A percentile compares a stretch with the other conserved stretches of the same genome.
Evolutionary conservation across 257 asterid species (phyloP).

Genomic region (Lycium ferocissimum): DNA sequence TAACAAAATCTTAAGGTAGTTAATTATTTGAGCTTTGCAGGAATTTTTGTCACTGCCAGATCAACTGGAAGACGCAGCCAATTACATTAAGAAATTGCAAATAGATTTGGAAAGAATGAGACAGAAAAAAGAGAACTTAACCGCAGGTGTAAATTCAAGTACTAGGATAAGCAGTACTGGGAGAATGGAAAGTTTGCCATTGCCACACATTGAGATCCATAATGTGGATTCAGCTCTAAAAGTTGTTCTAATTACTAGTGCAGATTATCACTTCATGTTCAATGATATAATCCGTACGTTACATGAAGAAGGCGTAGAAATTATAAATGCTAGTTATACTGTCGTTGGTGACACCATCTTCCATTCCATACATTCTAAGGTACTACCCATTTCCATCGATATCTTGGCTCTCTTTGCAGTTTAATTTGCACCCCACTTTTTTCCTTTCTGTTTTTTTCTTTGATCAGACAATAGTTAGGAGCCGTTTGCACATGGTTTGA

Average conservation of each 20-base stretch:
- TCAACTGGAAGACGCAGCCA: constrained; percentile 66
- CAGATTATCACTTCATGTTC: constrained; percentile 56
- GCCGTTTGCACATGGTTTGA: too few species aligned
- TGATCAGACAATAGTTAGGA: too few species aligned
- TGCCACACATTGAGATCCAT: constrained; percentile 61
- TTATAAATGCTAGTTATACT: constrained; percentile 55
- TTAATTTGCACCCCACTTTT: too few species aligned
- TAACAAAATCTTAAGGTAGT: background rate
- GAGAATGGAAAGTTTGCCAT: constrained; percentile 17
- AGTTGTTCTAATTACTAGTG: constrained; percentile 55
- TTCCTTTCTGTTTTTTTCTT: too few species aligned
- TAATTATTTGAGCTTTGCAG: constrained; percentile 37
- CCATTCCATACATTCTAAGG: constrained; percentile 78
- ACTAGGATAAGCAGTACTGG: background rate
- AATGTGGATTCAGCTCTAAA: constrained; percentile 53
- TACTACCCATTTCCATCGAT: constrained; percentile 17
- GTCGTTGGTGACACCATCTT: constrained; percentile 41
- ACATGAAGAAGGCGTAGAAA: constrained; percentile 70
- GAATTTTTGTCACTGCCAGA: constrained; percentile 58
- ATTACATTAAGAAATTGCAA: constrained; percentile 61
- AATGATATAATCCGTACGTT: constrained; percentile 51
- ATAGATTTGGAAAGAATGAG: constrained; percentile 61
- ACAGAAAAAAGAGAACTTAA: constrained; percentile 49
- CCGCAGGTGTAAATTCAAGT: constrained; percentile 17
- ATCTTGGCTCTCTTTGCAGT: too few species aligned